Evolutionary conservation across 805 yeast genomes (phyloP), one percentile per base, ranked within the genome.

Genomic region (Brettanomyces bruxellensis): DNA sequence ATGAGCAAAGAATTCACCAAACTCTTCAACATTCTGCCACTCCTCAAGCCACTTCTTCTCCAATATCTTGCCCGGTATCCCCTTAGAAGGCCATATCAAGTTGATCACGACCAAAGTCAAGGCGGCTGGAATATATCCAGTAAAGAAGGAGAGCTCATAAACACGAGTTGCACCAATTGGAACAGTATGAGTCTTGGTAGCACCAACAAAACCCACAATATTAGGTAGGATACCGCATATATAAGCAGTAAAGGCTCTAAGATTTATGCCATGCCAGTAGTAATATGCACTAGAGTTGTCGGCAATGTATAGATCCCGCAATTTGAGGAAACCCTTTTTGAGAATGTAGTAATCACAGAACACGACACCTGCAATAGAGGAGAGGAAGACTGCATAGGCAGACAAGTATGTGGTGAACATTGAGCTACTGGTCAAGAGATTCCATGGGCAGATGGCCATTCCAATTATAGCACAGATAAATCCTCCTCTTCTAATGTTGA

Each of bases 191-290:
- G 80, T 75, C 37, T 82, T 86, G 24, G 86, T 79, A 8, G 89
- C 88, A 51, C 95, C 88, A 5, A 83, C 91, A 55, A 88, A 88
- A 1, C 96, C 96, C 22, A 84, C 84, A 58, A 88, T 81, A 57
- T 87, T 88, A 41, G 95, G 93, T 34, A 79, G 68, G 49, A 89
- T 81, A 46, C 95, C 95, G 53, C 81, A 72, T 52, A 88, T 61
- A 61, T 88, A 88, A 1, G 95, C 93, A 32, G 72, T 78, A 53
- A 77, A 80, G 2, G 91, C 96, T 61, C 95, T 73, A 93, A 95
- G 86, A 60, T 87, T 86, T 62, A 78, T 55, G 37, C 96, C 96
- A 30, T 57, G 65, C 56, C 75, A 73, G 66, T 76, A 87, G 66
- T 73, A 74, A 67, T 88, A 89, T 6, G 71, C 59, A 32, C 67